A percentile compares a stretch with the other conserved stretches of the same genome.
Conservation (phyloP, 176 grass and related monocot species). For the Oryza meyeriana region DNA sequence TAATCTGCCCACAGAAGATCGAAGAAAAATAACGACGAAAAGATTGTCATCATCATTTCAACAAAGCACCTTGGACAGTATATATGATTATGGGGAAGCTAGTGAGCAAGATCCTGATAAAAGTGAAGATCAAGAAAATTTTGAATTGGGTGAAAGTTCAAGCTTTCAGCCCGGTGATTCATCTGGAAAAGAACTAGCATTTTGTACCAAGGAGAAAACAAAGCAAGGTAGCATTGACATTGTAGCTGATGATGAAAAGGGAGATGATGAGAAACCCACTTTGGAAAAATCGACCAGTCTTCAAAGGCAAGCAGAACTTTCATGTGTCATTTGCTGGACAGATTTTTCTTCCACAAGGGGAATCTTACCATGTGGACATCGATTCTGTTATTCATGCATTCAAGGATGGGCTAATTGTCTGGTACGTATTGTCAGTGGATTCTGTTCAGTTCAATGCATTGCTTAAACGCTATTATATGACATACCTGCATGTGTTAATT, state of each 20-base stretch:
- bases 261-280: not conserved
- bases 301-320: constrained; percentile 53
- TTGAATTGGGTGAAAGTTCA: constrained; percentile 11
- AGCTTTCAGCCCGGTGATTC: constrained; percentile 18
- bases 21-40: constrained; percentile 24
- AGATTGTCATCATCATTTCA: constrained; percentile 31
- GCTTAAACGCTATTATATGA: not conserved
- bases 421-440: constrained; percentile 45
- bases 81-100: constrained; percentile 30
- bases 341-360: constrained; percentile 78
- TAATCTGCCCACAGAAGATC: constrained; percentile 6
- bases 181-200: constrained; percentile 30
- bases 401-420: constrained; percentile 68
- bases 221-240: constrained; percentile 23
- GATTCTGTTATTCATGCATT: constrained; percentile 95
- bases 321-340: constrained; percentile 95
- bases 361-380: constrained; percentile 88
- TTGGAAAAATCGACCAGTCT: constrained; percentile 21
- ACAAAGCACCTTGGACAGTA: constrained; percentile 15
- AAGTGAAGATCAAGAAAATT: constrained; percentile 14
- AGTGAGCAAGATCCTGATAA: constrained; percentile 27
- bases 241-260: constrained; percentile 30
- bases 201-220: constrained; percentile 37
- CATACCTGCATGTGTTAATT: not conserved
- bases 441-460: constrained; percentile 17